Percentiles rank a stretch among this genome's conserved stretches.
Conservation (phyloP, 192 early-diverging fungal genomes). For the Coemansia furcata region DNA sequence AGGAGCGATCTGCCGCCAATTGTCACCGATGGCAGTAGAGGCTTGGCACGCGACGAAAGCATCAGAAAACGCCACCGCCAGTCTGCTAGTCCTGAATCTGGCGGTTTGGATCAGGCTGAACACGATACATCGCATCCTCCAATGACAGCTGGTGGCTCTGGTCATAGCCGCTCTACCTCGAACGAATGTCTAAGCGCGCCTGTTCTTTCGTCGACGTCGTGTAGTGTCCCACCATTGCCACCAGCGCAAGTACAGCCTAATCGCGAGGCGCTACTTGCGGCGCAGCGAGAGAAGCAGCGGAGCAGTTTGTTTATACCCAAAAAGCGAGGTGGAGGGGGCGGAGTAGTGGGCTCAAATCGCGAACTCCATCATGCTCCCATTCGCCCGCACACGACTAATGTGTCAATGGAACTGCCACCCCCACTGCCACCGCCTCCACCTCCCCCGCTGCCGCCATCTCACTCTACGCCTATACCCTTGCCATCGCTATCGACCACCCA, state of each 20-base stretch:
- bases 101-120: not conserved
- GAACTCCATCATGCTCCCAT: not conserved
- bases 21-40: not conserved
- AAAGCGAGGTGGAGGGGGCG: conserved; percentile 10
- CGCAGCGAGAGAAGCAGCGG: conserved; percentile 20
- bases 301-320: conserved; percentile 41
- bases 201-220: not conserved
- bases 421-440: conserved; percentile 1
- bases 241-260: not conserved
- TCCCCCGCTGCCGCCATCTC: not conserved
- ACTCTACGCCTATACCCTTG: not conserved
- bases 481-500: not conserved
- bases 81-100: not conserved
- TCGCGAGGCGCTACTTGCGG: not conserved
- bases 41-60: not conserved
- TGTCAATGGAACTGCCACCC: not conserved
- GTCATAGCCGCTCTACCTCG: not conserved
- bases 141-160: not conserved
- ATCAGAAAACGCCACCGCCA: not conserved
- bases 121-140: not conserved
- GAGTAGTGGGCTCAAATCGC: not conserved
- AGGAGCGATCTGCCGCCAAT: not conserved
- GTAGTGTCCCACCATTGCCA: not conserved
- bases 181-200: not conserved
- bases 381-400: not conserved